Conservation (phyloP, 176 grass and related monocot species). For the Juncus inflexus region DNA sequence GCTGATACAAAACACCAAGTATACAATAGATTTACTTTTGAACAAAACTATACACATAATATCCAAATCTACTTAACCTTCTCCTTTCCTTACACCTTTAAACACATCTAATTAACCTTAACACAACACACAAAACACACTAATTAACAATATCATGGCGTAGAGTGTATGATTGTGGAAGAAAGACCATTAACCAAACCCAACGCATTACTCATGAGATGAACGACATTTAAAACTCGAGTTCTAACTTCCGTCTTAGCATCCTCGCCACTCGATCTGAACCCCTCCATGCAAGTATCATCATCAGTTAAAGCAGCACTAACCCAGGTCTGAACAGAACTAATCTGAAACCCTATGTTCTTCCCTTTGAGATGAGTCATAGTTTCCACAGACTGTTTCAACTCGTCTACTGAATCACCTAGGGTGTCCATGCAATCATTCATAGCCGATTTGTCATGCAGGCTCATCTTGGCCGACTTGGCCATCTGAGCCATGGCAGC, state of each 20-base stretch:
- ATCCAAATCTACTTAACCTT: not conserved
- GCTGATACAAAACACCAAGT: no score
- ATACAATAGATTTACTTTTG: no score
- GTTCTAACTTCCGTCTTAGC: conserved; percentile 26
- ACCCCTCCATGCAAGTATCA: conserved; percentile 68
- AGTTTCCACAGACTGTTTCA: conserved; percentile 37
- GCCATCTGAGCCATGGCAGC: conserved; percentile 8
- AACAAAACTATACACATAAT: no score
- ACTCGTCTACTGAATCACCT: conserved; percentile 42
- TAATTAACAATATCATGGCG: conserved; percentile 10
- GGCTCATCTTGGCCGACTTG: conserved; percentile 6
- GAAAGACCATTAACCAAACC: conserved; percentile 38
- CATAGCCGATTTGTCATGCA: conserved; percentile 38
- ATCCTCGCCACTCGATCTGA: conserved; percentile 30
- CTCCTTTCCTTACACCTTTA: not conserved
- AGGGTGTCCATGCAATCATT: conserved; percentile 59
- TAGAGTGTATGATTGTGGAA: conserved; percentile 1
- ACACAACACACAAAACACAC: not conserved
- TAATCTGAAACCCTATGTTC: conserved; percentile 35
- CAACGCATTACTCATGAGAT: conserved; percentile 60
- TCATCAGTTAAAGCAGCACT: conserved; percentile 79
- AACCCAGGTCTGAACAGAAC: conserved; percentile 69
- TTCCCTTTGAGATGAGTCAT: conserved; percentile 37
- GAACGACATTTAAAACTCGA: conserved; percentile 33
- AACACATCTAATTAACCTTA: no score